phyloP scores from a whole-genome alignment of 148 eudicot species.

The Spergularia bocconei region DNA sequence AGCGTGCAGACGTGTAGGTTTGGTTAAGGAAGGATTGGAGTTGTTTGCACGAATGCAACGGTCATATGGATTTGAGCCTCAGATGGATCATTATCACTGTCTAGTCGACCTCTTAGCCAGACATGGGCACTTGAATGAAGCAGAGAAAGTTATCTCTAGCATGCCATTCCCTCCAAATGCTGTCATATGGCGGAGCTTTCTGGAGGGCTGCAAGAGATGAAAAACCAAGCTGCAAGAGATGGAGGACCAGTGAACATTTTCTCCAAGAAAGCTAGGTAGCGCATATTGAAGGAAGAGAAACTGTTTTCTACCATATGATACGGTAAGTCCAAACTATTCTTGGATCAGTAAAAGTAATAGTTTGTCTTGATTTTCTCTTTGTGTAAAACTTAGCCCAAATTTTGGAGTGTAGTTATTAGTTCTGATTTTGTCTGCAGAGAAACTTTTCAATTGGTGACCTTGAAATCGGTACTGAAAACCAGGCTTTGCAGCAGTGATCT shows the following conservation, averaged over 20 bases:
- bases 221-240: not conserved
- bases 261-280: not conserved
- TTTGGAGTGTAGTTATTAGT: too few species aligned
- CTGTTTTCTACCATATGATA: too few species aligned
- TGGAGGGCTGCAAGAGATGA: slow-evolving; percentile 49
- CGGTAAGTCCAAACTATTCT: too few species aligned
- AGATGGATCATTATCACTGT: slow-evolving; percentile 64
- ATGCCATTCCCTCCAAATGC: slow-evolving; percentile 70
- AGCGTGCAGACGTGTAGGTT: slow-evolving; percentile 71
- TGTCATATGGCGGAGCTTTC: slow-evolving; percentile 59
- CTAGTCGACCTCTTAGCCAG: slow-evolving; percentile 64
- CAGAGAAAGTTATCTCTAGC: slow-evolving; percentile 50
- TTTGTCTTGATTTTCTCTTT: too few species aligned
- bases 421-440: too few species aligned
- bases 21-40: slow-evolving; percentile 59
- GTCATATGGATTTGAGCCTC: slow-evolving; percentile 51
- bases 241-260: not conserved
- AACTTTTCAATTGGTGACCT: too few species aligned
- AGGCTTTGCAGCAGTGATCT: too few species aligned
- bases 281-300: too few species aligned
- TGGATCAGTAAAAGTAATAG: too few species aligned
- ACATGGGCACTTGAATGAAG: slow-evolving; percentile 62
- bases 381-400: too few species aligned
- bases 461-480: too few species aligned
- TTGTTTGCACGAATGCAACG: slow-evolving; percentile 49